These are phyloP conservation scores for Cladorrhinum samala DNA, from an alignment of 495 filamentous ascomycete species.

Conservation along the genomic window DNA sequence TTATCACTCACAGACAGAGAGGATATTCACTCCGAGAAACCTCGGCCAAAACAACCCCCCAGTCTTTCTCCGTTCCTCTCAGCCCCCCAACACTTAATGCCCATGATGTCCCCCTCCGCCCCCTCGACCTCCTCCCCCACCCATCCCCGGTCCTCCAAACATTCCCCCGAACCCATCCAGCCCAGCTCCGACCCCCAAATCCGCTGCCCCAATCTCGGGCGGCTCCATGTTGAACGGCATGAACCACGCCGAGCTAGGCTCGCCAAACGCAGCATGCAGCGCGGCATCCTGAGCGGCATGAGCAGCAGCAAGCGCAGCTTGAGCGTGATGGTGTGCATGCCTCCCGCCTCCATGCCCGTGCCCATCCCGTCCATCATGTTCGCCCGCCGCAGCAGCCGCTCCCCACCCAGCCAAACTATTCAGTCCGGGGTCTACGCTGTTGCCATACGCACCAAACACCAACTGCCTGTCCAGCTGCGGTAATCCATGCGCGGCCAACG, in stretches of 20 bases:
- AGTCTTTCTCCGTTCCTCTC: too few species aligned
- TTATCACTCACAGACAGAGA: too few species aligned
- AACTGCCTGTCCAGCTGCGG: slow-evolving; percentile 70
- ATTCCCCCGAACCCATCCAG: slow-evolving; percentile 35
- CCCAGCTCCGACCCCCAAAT: slow-evolving; percentile 27
- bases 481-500: slow-evolving; percentile 33
- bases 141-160: slow-evolving; percentile 31
- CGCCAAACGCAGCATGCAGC: slow-evolving; percentile 28
- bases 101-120: slow-evolving; percentile 25
- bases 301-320: not conserved
- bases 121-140: slow-evolving; percentile 13
- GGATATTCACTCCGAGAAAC: too few species aligned
- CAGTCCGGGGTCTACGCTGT: slow-evolving; percentile 14
- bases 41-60: too few species aligned
- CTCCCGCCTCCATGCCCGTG: not conserved
- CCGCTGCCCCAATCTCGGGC: slow-evolving; percentile 50
- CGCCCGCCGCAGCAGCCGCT: too few species aligned
- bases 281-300: slow-evolving; percentile 15
- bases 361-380: not conserved
- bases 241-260: slow-evolving; percentile 78
- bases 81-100: slow-evolving; percentile 10
- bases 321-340: not conserved
- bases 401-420: slow-evolving; percentile 20
- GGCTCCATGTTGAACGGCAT: slow-evolving; percentile 91
- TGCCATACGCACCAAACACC: slow-evolving; percentile 70